Evolutionary conservation across 768 basidiomycete genomes (phyloP).

Genomic region (Cystobasidium ongulense): DNA sequence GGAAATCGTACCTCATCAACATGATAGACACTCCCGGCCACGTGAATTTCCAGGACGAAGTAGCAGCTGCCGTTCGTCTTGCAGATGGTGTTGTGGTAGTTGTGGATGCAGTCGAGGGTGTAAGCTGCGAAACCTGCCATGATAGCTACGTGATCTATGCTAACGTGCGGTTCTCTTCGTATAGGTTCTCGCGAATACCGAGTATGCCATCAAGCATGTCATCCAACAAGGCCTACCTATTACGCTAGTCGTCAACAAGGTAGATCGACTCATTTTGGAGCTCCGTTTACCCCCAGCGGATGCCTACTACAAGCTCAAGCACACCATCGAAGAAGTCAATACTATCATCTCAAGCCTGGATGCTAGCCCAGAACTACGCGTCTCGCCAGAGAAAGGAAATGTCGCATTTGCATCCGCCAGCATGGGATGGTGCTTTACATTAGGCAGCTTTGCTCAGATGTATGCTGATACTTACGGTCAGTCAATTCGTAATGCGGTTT

Average conservation of each 20-base stretch:
- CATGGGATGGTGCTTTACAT: constrained; percentile 96
- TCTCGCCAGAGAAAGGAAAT: constrained; percentile 92
- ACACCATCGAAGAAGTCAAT: constrained; percentile 97
- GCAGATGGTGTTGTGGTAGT: constrained; percentile 86
- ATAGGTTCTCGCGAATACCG: constrained; percentile 86
- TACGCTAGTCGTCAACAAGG: constrained; percentile 91
- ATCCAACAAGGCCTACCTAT: constrained; percentile 57
- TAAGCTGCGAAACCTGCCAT: constrained; percentile 47
- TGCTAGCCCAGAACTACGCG: constrained; percentile 72
- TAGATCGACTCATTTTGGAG: constrained; percentile 93
- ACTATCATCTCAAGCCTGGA: constrained; percentile 90
- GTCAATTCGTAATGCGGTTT: constrained; percentile 32
- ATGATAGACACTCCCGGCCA: constrained; percentile 96
- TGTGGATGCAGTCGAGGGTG: constrained; percentile 97
- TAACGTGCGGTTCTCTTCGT: neutral
- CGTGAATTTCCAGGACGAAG: constrained; percentile 97
- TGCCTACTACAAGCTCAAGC: constrained; percentile 97
- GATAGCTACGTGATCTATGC: neutral
- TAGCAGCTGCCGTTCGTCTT: constrained; percentile 73
- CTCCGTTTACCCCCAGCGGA: constrained; percentile 89
- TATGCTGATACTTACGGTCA: constrained; percentile 86
- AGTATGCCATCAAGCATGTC: constrained; percentile 77
- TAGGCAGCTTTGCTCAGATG: constrained; percentile 88
- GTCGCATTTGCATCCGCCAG: constrained; percentile 95
- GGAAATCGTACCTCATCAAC: constrained; percentile 89